phyloP scores from a whole-genome alignment of 2,329 filamentous ascomycete species.

The Fusarium transvaalense region DNA sequence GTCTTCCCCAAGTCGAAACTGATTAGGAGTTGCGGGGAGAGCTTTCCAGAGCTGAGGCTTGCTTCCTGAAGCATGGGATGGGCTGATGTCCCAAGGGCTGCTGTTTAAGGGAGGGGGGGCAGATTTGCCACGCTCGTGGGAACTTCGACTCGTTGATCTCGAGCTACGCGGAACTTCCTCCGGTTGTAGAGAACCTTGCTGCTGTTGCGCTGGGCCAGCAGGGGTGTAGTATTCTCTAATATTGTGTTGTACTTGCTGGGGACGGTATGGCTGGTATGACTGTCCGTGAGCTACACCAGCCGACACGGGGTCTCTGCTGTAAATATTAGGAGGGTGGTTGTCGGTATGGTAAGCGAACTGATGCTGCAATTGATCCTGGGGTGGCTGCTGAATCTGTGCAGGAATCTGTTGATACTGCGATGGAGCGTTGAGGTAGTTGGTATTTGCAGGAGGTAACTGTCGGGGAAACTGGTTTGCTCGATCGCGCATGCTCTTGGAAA shows the following conservation, averaged over 20 bases:
- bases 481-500: constrained; percentile 60
- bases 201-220: constrained; percentile 2
- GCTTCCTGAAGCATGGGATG: constrained; percentile 39
- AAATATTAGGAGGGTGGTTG: constrained; percentile 4
- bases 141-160: constrained; percentile 43
- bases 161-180: constrained; percentile 33
- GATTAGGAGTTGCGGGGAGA: constrained; percentile 56
- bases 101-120: constrained; percentile 63
- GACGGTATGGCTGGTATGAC: constrained; percentile 28
- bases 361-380: constrained; percentile 21
- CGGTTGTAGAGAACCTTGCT: neutral
- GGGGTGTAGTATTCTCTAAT: constrained; percentile 35
- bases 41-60: constrained; percentile 56
- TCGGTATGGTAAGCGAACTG: constrained; percentile 22
- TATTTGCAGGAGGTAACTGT: constrained; percentile 59
- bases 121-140: constrained; percentile 61
- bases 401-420: constrained; percentile 32
- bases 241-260: constrained; percentile 24
- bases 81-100: constrained; percentile 60
- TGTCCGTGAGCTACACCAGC: constrained; percentile 14
- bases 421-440: constrained; percentile 57
- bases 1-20: constrained; percentile 59
- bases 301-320: constrained; percentile 20
- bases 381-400: constrained; percentile 12
- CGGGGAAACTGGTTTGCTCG: constrained; percentile 59